A percentile compares a stretch with the other conserved stretches of the same genome.
These are phyloP conservation scores for Neurospora sp. DNA, from an alignment of 495 filamentous ascomycete species.

Conservation along the genomic window DNA sequence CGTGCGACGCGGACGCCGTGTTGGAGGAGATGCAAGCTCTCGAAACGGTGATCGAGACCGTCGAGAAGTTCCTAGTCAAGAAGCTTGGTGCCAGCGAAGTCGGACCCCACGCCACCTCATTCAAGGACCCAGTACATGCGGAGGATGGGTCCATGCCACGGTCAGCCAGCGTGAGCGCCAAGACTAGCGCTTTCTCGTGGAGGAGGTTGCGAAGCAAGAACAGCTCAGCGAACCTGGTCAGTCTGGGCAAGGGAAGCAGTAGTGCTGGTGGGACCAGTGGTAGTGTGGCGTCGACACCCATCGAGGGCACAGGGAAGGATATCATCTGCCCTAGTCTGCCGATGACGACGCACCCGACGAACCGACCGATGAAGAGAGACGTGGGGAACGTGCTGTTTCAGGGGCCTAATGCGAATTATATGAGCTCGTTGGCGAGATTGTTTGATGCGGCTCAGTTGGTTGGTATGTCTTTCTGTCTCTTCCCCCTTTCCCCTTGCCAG, in stretches of 20 bases:
- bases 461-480: conserved; percentile 49
- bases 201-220: conserved; percentile 82
- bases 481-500: background rate
- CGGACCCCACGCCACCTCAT: conserved; percentile 60
- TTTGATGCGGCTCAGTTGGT: conserved; percentile 92
- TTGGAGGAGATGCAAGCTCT: conserved; percentile 93
- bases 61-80: conserved; percentile 62
- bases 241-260: conserved; percentile 31
- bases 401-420: conserved; percentile 82
- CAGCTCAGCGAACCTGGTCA: conserved; percentile 44
- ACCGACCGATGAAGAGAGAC: conserved; percentile 55
- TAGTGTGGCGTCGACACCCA: conserved; percentile 16
- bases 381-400: conserved; percentile 56
- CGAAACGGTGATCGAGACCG: conserved; percentile 77
- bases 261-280: conserved; percentile 9
- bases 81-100: conserved; percentile 79
- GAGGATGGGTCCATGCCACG: conserved; percentile 31
- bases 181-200: conserved; percentile 68
- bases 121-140: conserved; percentile 48
- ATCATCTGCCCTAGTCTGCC: conserved; percentile 63
- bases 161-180: conserved; percentile 49
- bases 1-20: conserved; percentile 79
- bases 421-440: conserved; percentile 78
- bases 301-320: conserved; percentile 43
- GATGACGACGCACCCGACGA: conserved; percentile 62